Percentiles rank a stretch among this genome's conserved stretches.
phyloP scores from a whole-genome alignment of 768 basidiomycete genomes.

The Tulasnella sp. region DNA sequence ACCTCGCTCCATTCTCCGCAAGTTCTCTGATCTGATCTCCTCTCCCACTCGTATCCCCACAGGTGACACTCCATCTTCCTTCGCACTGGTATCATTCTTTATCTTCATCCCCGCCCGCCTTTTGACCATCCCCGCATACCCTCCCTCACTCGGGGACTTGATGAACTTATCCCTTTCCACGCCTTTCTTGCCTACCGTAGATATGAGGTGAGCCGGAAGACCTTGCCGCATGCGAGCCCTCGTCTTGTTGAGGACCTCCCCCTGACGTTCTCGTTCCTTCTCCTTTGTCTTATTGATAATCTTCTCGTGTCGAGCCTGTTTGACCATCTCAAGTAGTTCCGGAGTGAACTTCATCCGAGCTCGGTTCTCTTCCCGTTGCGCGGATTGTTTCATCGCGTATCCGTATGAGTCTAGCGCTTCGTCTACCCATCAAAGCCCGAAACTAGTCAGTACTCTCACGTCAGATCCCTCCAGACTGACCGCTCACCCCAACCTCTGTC shows the following conservation, averaged over 20 bases:
- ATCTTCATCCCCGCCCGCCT: slow-evolving; percentile 13
- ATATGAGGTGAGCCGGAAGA: slow-evolving; percentile 52
- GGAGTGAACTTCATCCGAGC: slow-evolving; percentile 34
- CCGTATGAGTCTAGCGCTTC: slow-evolving; percentile 29
- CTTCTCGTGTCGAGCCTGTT: slow-evolving; percentile 48
- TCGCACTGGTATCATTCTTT: slow-evolving; percentile 35
- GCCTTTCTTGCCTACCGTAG: slow-evolving; percentile 39
- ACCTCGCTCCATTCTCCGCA: not conserved
- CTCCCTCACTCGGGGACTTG: slow-evolving; percentile 47
- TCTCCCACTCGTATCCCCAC: not conserved
- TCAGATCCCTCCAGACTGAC: not conserved
- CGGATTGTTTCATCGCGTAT: slow-evolving; percentile 26
- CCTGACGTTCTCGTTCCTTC: slow-evolving; percentile 46
- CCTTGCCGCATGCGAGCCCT: slow-evolving; percentile 39
- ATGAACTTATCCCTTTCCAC: slow-evolving; percentile 40
- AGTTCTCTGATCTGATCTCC: slow-evolving; percentile 4
- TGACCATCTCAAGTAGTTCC: slow-evolving; percentile 38
- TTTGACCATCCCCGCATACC: slow-evolving; percentile 50
- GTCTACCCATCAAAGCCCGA: slow-evolving; percentile 24
- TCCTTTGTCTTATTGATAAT: slow-evolving; percentile 56
- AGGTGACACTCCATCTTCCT: slow-evolving; percentile 34
- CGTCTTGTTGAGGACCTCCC: slow-evolving; percentile 45
- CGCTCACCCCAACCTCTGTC: slow-evolving; percentile 35
- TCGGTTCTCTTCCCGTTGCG: slow-evolving; percentile 35
- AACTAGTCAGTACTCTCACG: not conserved